Evolutionary conservation across 192 early-diverging fungal species (phyloP), one percentile per base, ranked within the genome.

Genomic region (Endogone sp.): DNA sequence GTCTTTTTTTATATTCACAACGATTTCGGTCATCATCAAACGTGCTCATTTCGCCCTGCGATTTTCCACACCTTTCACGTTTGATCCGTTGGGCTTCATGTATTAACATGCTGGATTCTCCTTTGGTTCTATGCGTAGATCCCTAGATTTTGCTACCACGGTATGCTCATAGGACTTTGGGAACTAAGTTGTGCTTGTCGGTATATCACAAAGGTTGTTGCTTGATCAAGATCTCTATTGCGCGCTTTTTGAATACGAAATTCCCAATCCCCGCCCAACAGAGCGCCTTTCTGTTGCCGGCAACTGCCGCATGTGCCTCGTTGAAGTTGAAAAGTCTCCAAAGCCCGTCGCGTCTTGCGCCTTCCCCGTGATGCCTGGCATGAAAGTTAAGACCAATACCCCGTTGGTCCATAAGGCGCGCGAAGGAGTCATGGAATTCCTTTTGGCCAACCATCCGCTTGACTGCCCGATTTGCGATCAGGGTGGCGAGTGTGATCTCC

Each of bases 271-370:
- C 88, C 79, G 91, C 91, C 84, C 89, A n/a, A n/a, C 92, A 84
- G 94, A 96, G 76, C 92, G 98, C 54, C 86, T 99, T 49, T 91
- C 93, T 13, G 86, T 99, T 62, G 98, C 98, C 11, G 98, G 98
- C 75, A 99, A 99, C 88, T 99, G 98, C 77, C 93, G 98, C 76
- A 98, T 99, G 96, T 99, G 98, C 76, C 86, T 99, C 66, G 96
- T 99, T 29, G 98, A 99, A 83, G 82, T 99, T 31, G 96, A 97
- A 79, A 94, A 91, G 76, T 86, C 93, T 59, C 96, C 96, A 59
- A 99, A 99, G 81, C 92, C 96, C 32, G 83, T 94, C 23, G 96
- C 98, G 20, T 97, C 96, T 60, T 99, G 98, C 74, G 94, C 98
- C 21, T 95, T 94, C 87, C 96, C 96, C 26, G 95, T 97, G 55